Base-by-base conservation (phyloP, 1,139 yeast species). In the Geotrichum phurueaensis region DNA sequence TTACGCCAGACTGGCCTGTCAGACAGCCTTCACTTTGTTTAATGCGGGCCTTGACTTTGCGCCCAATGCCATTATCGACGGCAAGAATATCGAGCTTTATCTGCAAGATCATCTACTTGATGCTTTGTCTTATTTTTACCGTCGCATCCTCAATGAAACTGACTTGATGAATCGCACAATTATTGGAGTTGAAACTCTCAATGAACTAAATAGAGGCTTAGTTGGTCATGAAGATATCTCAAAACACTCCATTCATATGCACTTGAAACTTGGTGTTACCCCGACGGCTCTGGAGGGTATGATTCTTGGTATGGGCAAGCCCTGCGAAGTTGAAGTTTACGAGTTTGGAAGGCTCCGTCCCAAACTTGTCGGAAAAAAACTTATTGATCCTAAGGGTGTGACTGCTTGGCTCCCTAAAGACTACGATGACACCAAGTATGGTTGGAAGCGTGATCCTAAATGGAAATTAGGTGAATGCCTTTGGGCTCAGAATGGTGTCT, bases 11-110 rank as follows among this genome's bases (percentile, higher is more conserved):
- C 76, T 90, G 63, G 96, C 92, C 0, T 79, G 89, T 25, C 82
- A 85, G 65, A 85, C 88, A 7, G 89, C 92, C 94, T 90, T 90
- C 72, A 88, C 96, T 0, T 71, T 89, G 66, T 92, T 92, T 70
- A 91, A 88, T 73, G 86, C 88, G 1, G 98, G 98, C 2, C 78
- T 75, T 70, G 78, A 67, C 74, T 86, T 78, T 79, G 92, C 80
- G 63, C 96, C 88, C 1, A 80, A 85, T 59, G 83, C 90, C 59
- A 74, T 77, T 2, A 79, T 90, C 23, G 79, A 89, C 69, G 91
- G 85, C 10, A 76, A 77, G 39, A 88, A 88, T 69, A 87, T 90
- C 64, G 96, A 89, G 72, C 85, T 84, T 60, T 90, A 79, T 67
- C 74, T 90, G 56, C 96, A 90, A 69, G 71, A 74, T 49, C 86